Conservation (phyloP, 495 filamentous ascomycete genomes). For the Aspergillus indologenus region DNA sequence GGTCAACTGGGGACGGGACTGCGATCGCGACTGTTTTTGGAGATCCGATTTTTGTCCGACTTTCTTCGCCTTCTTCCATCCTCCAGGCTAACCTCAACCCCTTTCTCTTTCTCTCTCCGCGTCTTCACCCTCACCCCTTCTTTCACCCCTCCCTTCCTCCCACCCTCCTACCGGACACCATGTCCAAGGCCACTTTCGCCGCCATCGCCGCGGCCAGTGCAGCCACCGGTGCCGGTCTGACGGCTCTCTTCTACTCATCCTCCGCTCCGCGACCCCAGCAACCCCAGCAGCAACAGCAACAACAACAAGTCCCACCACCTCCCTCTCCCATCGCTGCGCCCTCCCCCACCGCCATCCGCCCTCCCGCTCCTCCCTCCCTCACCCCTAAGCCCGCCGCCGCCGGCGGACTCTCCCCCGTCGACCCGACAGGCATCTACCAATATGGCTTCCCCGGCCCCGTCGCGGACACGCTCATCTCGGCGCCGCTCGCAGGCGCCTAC, state of each 20-base stretch:
- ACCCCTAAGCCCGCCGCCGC: conserved; percentile 34
- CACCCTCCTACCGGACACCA: conserved; percentile 23
- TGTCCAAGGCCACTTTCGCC: conserved; percentile 86
- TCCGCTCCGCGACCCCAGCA: conserved; percentile 35
- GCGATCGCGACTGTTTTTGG: neutral
- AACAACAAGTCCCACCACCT: conserved; percentile 35
- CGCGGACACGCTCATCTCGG: conserved; percentile 71
- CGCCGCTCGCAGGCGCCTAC: conserved; percentile 77
- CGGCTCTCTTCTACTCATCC: conserved; percentile 71
- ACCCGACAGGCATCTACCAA: conserved; percentile 87
- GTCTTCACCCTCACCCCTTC: neutral
- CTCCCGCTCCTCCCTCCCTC: conserved; percentile 35
- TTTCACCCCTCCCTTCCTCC: neutral
- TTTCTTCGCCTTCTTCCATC: neutral
- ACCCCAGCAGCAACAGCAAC: conserved; percentile 41
- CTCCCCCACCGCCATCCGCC: conserved; percentile 13
- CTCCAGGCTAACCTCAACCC: neutral
- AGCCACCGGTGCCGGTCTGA: conserved; percentile 80
- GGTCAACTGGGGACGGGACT: neutral
- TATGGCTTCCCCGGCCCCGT: conserved; percentile 96
- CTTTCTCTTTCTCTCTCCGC: neutral
- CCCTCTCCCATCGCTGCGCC: conserved; percentile 8
- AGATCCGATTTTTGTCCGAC: neutral
- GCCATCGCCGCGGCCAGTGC: conserved; percentile 87
- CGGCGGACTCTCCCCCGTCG: conserved; percentile 52